Evolutionary conservation across 2,329 filamentous ascomycete species (phyloP).

Genomic region (Fusarium udum): DNA sequence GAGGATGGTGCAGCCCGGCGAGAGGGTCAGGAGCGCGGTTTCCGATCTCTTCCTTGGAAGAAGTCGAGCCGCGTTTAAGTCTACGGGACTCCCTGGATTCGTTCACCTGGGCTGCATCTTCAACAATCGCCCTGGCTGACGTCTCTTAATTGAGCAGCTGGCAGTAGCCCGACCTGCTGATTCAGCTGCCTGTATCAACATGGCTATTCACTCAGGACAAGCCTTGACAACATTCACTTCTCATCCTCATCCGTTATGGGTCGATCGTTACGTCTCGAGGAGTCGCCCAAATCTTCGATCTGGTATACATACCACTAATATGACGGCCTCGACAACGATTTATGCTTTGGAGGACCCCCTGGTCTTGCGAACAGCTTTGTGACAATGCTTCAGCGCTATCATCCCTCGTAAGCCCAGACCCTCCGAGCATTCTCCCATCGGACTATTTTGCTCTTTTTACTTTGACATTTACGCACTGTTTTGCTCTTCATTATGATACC

Average conservation of each 20-base stretch:
- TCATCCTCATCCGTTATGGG: not conserved
- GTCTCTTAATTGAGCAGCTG: constrained; percentile 11
- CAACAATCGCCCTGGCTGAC: constrained; percentile 42
- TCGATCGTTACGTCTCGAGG: not conserved
- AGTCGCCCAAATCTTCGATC: not conserved
- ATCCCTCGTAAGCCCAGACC: constrained; percentile 3
- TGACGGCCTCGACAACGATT: constrained; percentile 52
- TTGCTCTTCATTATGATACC: constrained; percentile 52
- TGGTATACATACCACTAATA: not conserved
- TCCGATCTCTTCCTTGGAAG: constrained; percentile 54
- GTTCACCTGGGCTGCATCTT: constrained; percentile 37
- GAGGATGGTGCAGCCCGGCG: constrained; percentile 70
- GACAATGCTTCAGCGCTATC: constrained; percentile 68
- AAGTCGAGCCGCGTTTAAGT: constrained; percentile 42
- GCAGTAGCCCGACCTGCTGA: constrained; percentile 52
- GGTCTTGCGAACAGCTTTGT: constrained; percentile 38
- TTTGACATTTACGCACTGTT: constrained; percentile 34
- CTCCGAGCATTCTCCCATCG: not conserved
- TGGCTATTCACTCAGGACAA: constrained; percentile 1
- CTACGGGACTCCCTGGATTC: constrained; percentile 9
- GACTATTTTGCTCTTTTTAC: constrained; percentile 20
- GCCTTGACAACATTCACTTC: constrained; percentile 31
- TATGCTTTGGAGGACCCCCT: constrained; percentile 47
- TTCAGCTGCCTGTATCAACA: constrained; percentile 28
- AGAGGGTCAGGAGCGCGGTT: constrained; percentile 67